phyloP scores from a whole-genome alignment of 2,329 filamentous ascomycete genomes.

The Hymenoscyphus infarciens region DNA sequence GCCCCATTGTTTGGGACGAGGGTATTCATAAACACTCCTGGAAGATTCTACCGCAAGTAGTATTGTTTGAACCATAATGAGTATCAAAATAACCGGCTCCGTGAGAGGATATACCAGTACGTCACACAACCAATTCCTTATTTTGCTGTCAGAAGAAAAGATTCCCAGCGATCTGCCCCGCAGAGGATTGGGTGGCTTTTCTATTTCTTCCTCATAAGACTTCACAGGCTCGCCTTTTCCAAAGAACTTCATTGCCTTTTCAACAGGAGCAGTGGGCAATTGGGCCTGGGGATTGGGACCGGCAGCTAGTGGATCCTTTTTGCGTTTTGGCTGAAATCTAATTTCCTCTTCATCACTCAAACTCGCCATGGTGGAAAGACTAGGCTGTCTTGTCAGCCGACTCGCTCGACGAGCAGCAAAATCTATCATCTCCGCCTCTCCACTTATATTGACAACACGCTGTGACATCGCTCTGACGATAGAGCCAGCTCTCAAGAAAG shows the following conservation, averaged over 20 bases:
- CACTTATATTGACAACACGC: constrained; percentile 95
- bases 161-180: constrained; percentile 83
- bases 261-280: constrained; percentile 29
- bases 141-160: constrained; percentile 71
- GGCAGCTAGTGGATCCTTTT: constrained; percentile 35
- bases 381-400: constrained; percentile 14
- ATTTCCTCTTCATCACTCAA: constrained; percentile 27
- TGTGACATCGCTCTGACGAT: constrained; percentile 88
- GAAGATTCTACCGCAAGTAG: constrained; percentile 83
- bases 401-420: constrained; percentile 44
- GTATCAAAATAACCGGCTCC: constrained; percentile 78
- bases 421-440: constrained; percentile 81
- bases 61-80: constrained; percentile 86
- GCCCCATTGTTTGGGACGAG: constrained; percentile 60
- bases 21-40: constrained; percentile 62
- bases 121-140: constrained; percentile 75
- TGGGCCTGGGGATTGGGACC: constrained; percentile 24
- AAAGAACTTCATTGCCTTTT: constrained; percentile 32
- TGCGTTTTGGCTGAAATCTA: constrained; percentile 26
- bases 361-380: constrained; percentile 19
- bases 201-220: constrained; percentile 23
- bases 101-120: constrained; percentile 81
- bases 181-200: constrained; percentile 66
- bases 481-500: constrained; percentile 66
- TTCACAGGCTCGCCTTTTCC: constrained; percentile 21